Percentiles rank a stretch among this genome's conserved stretches.
These are phyloP conservation scores for Solanum corneliomulleri DNA, from an alignment of 257 asterid species.

Conservation along the genomic window DNA sequence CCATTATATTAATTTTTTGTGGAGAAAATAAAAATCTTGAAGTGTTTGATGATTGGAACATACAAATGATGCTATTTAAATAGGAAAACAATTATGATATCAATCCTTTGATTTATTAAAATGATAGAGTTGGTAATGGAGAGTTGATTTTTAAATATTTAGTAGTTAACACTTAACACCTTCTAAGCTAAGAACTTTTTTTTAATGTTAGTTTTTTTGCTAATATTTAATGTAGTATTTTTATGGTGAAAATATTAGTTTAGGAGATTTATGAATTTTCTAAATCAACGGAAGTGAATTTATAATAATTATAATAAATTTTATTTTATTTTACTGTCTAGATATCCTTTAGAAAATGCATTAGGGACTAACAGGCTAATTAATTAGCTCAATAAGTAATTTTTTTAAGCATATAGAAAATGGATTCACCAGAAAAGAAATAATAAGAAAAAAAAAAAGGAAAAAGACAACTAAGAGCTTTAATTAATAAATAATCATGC, in stretches of 20 bases:
- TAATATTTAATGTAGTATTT: background rate
- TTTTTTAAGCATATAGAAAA: too few species aligned
- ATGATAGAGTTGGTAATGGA: background rate
- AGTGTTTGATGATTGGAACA: background rate
- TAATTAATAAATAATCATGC: too few species aligned
- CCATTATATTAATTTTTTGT: slow-evolving; percentile 5
- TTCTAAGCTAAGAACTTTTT: background rate
- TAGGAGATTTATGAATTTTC: background rate
- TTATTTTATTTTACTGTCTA: background rate
- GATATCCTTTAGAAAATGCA: background rate
- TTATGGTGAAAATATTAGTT: background rate
- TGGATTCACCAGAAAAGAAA: too few species aligned
- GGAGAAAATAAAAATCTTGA: background rate
- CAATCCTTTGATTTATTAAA: background rate
- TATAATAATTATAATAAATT: too few species aligned
- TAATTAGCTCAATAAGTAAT: too few species aligned
- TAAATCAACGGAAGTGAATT: background rate
- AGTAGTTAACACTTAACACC: background rate
- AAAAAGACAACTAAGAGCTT: too few species aligned
- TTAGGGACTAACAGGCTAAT: background rate
- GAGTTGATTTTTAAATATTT: background rate
- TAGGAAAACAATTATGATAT: background rate
- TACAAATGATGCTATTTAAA: background rate
- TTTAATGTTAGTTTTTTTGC: background rate
- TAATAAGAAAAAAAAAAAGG: too few species aligned